Evolutionary conservation across 306 rosid genomes (phyloP), one percentile per base, ranked within the genome.

Genomic region (Arachis hypogaea): DNA sequence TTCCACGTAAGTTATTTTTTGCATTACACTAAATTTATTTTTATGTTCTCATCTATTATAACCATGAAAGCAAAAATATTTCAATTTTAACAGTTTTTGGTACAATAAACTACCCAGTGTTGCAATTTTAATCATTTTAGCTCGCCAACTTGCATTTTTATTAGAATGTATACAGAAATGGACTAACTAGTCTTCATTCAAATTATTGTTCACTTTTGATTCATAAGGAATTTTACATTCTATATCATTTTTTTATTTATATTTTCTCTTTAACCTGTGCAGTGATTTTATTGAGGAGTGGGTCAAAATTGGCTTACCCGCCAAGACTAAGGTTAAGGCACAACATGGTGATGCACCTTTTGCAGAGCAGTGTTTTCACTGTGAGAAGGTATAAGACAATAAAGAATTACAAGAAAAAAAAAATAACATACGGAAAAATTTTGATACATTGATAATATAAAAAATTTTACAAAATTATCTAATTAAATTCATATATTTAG

Each of bases 271-370:
- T 10, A 12, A 12, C 22, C 16, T 75, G 22, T 77, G 82, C 83
- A 94, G 98, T 80, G 93, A 89, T 63, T 89, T 94, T 69, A 89
- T 94, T 29, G 97, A 94, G 77, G 96, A 94, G 51, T 94, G 98
- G 98, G 89, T 94, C 64, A 86, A 80, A 60, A 78, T 94, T 43
- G 95, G 82, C 45, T 14, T 80, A 55, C 93, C 98, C 43, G 98
- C 98, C 7, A 87, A 66, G 87, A 82, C 85, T 63, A 94, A 86
- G 89, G 97, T 92, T 78, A 82, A 84, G 54, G 8, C 86, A 71
- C 12, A 55, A 1, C 69, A 69, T 77, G 72, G 76, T 0, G 72
- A 58, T 66, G 90, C 82, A 64, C 11, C 77, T 5, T 56, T 91
- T 54, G 62, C 72, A 28, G 96, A 91, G 68, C 80, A 89, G 11